Base-by-base conservation (phyloP, 768 basidiomycete species). In the Hebeloma cylindrosporum region DNA sequence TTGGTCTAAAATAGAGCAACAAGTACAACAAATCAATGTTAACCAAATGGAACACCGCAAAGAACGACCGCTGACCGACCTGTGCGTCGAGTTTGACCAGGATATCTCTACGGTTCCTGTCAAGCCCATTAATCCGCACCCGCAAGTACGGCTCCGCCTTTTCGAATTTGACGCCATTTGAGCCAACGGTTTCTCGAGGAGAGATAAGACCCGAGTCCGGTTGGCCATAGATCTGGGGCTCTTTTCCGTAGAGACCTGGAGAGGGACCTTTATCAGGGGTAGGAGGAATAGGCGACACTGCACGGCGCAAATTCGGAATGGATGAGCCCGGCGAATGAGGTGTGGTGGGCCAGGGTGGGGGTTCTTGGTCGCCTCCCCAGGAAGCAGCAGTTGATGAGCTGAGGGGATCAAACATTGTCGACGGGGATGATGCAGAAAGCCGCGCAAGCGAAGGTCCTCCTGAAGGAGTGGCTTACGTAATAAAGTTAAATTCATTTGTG, bases 81-180 rank as follows among this genome's bases (percentile, higher is more conserved):
- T 95, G 92, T 11, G 93, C 93, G 65, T 99, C 96, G 50, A 99
- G 81, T 61, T 91, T 85, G 61, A 99, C 76, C 60, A 97, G 79
- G 51, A 96, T 85, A 60, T 99, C 96, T 58, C 94, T 78, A 66
- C 93, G 76, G 72, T 98, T 97, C 67, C 96, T 79, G 67, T 99
- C 96, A 59, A 99, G 64, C 10, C 85, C 88, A 13, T 89, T 88
- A 50, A 99, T 88, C 60, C 92, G 77, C 35, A 95, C 89, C 60
- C 91, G 77, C 48, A 99, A 74, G 64, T 91, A 96, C 18, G 89
- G 88, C 54, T 87, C 89, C 21, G 66, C 71, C 67, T 78, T 86
- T 70, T 92, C 90, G 53, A 77, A 86, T 48, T 72, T 82, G 23
- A 70, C 61, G 4, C 90, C 90, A 60, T 88, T 90, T 0, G 83